phyloP scores from a whole-genome alignment of 2,329 filamentous ascomycete genomes.

The Metarhizium robertsii region DNA sequence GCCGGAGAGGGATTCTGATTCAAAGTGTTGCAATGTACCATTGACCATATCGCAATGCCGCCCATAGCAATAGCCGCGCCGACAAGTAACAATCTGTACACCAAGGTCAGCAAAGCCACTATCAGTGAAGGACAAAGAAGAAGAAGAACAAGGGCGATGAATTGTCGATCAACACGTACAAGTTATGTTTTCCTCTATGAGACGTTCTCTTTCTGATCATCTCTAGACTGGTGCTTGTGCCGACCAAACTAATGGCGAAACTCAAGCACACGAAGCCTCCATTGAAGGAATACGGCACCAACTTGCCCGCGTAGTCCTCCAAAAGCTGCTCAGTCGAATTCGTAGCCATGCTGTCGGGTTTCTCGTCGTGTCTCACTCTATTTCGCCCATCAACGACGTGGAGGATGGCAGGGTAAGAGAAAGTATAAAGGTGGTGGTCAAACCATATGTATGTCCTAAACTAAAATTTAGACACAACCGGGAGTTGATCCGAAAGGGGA shows the following conservation, averaged over 20 bases:
- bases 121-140: not conserved
- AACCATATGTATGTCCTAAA: not conserved
- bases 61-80: conserved; percentile 63
- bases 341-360: conserved; percentile 3
- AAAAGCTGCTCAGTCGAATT: conserved; percentile 19
- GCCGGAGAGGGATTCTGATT: no score
- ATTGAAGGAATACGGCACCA: conserved; percentile 41
- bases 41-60: conserved; percentile 65
- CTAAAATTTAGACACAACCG: not conserved
- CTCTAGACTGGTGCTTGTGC: conserved; percentile 71
- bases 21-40: conserved; percentile 32
- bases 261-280: conserved; percentile 62
- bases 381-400: not conserved
- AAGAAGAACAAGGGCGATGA: not conserved
- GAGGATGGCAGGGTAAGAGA: not conserved
- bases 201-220: conserved; percentile 69
- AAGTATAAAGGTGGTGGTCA: not conserved
- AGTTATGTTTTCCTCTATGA: conserved; percentile 57
- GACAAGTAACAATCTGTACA: conserved; percentile 48
- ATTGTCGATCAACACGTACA: conserved; percentile 35
- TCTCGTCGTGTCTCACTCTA: not conserved
- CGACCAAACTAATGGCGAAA: conserved; percentile 66
- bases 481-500: no score
- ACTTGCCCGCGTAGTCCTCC: conserved; percentile 30
- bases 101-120: no score